Percentiles rank a stretch among this genome's conserved stretches.
phyloP scores from a whole-genome alignment of 1,284 basidiomycete species.

The Athelia sp. region DNA sequence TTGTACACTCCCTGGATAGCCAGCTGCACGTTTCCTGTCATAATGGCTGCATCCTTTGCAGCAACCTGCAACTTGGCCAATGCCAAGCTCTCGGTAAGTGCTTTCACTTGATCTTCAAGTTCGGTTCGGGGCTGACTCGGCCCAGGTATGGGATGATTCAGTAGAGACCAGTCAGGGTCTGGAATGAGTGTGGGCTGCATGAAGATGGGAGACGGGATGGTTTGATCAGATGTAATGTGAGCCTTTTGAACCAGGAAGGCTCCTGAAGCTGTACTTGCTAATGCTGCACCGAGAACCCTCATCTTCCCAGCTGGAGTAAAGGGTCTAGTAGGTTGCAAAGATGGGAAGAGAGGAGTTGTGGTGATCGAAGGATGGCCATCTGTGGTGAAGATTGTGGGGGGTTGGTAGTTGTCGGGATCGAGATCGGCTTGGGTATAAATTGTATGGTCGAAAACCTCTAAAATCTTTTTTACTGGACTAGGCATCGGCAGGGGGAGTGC shows the following conservation, averaged over 20 bases:
- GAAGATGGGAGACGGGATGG: constrained; percentile 10
- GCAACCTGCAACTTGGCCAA: constrained; percentile 8
- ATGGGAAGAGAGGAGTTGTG: constrained; percentile 10
- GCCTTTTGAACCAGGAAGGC: constrained; percentile 17
- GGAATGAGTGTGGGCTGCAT: constrained; percentile 1
- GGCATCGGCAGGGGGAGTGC: constrained; percentile 19
- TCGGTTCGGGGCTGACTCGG: neutral
- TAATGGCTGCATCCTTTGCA: constrained; percentile 13
- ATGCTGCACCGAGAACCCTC: constrained; percentile 8
- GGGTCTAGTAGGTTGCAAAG: constrained; percentile 13
- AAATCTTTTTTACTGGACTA: constrained; percentile 16
- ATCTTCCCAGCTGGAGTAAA: constrained; percentile 15
- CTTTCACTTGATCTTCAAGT: neutral
- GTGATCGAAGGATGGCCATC: constrained; percentile 9
- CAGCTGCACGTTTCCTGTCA: constrained; percentile 17
- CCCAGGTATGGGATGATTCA: neutral
- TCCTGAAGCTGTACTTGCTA: constrained; percentile 12
- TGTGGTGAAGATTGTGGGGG: constrained; percentile 6
- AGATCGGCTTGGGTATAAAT: constrained; percentile 9
- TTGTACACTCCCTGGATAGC: constrained; percentile 19
- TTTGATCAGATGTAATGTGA: constrained; percentile 11
- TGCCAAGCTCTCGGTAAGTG: constrained; percentile 8
- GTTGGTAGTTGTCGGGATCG: constrained; percentile 4
- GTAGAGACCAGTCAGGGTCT: constrained; percentile 14
- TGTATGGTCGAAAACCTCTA: constrained; percentile 13